These are phyloP conservation scores for Lactuca sativa DNA, from an alignment of 129 eudicot genomes.

Conservation along the genomic window DNA sequence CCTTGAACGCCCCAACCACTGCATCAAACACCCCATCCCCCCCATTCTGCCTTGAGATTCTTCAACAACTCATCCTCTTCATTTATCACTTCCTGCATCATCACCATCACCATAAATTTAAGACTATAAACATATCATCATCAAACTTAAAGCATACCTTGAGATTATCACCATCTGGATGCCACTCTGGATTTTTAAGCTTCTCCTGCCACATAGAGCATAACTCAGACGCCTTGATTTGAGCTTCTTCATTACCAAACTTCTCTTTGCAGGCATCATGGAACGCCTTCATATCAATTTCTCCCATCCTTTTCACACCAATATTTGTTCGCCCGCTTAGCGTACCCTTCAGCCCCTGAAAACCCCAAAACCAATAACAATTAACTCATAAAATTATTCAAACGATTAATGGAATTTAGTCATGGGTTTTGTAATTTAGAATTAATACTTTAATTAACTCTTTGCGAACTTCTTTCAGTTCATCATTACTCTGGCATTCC, in stretches of 20 bases:
- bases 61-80: slow-evolving; percentile 54
- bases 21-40: slow-evolving; percentile 38
- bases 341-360: slow-evolving; percentile 71
- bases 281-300: slow-evolving; percentile 59
- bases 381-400: not conserved
- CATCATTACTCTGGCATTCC: slow-evolving; percentile 88
- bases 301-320: slow-evolving; percentile 88
- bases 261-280: slow-evolving; percentile 50
- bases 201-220: slow-evolving; percentile 84
- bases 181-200: slow-evolving; percentile 67
- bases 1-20: slow-evolving; percentile 48
- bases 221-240: slow-evolving; percentile 62
- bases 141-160: slow-evolving; percentile 31
- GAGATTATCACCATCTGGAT: slow-evolving; percentile 50
- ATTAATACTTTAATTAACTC: slow-evolving; percentile 60
- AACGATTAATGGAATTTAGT: not conserved
- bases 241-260: slow-evolving; percentile 53
- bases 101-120: not conserved
- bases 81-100: slow-evolving; percentile 49
- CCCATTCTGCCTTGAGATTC: slow-evolving; percentile 56
- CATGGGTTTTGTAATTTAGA: not conserved
- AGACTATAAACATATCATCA: not conserved
- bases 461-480: slow-evolving; percentile 79
- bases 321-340: slow-evolving; percentile 50
- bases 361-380: not conserved